Evolutionary conservation across 257 asterid species (phyloP).

Genomic region (Haberlea rhodopensis): DNA sequence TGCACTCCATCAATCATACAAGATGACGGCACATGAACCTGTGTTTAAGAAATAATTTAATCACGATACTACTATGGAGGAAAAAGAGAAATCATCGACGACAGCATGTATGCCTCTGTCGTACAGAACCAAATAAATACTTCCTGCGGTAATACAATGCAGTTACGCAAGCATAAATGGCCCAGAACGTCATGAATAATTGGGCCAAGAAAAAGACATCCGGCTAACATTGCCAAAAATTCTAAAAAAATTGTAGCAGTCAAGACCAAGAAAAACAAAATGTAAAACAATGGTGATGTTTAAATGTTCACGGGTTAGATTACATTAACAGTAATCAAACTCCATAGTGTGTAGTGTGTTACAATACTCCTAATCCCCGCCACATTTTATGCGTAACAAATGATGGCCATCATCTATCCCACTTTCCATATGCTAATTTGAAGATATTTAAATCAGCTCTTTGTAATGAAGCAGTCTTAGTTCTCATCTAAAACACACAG

Average conservation of each 20-base stretch:
- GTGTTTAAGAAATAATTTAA: conserved; percentile 25
- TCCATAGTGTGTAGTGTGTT: neutral
- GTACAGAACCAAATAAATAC: neutral
- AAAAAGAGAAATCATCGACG: conserved; percentile 18
- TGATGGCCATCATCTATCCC: neutral
- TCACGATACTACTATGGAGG: conserved; percentile 22
- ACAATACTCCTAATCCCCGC: neutral
- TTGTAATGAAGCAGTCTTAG: too few species aligned
- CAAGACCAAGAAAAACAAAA: too few species aligned
- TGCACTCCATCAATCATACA: conserved; percentile 99
- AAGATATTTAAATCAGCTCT: neutral
- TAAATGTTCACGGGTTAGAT: too few species aligned
- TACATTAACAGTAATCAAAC: too few species aligned
- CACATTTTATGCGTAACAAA: neutral
- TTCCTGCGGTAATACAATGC: conserved; percentile 13
- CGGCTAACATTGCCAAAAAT: neutral
- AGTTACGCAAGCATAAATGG: conserved; percentile 2
- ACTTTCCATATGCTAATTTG: neutral
- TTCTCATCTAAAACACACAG: too few species aligned
- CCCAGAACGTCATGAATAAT: neutral
- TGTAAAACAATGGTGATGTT: too few species aligned
- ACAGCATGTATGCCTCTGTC: conserved; percentile 9
- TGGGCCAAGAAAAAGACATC: neutral
- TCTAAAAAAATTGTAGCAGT: neutral
- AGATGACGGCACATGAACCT: conserved; percentile 98